Evolutionary conservation across 2,329 filamentous ascomycete species (phyloP).

Genomic region (Trichothecium sympodiale): DNA sequence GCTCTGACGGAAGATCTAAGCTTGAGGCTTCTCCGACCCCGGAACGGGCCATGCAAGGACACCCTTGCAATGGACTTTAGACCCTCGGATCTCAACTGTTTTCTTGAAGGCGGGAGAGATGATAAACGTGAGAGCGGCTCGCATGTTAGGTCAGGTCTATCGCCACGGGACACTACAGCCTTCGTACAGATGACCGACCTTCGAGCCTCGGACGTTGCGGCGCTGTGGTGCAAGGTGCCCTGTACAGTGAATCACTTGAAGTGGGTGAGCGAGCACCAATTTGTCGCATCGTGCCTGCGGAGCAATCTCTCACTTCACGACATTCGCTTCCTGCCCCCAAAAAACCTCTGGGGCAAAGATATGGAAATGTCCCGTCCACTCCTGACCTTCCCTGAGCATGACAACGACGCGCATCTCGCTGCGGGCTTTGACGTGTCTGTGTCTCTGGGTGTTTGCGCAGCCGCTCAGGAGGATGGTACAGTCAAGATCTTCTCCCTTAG

Average conservation of each 20-base stretch:
- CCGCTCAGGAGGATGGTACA: constrained; percentile 38
- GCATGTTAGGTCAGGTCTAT: too few relatives aligned
- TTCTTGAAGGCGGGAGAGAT: not conserved
- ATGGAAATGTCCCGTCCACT: constrained; percentile 22
- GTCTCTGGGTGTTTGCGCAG: constrained; percentile 38
- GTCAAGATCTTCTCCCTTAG: constrained; percentile 38
- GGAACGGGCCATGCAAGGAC: constrained; percentile 1
- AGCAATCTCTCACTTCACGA: constrained; percentile 46
- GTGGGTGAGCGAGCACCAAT: constrained; percentile 34
- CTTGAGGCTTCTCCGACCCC: too few relatives aligned
- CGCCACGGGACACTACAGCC: too few relatives aligned
- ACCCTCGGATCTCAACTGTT: too few relatives aligned
- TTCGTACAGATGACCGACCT: constrained; percentile 28
- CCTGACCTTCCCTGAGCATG: constrained; percentile 36
- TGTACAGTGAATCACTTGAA: constrained; percentile 38
- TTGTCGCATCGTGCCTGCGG: constrained; percentile 41
- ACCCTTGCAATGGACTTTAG: too few relatives aligned
- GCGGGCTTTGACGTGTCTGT: constrained; percentile 19
- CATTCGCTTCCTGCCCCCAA: constrained; percentile 28
- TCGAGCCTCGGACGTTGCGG: constrained; percentile 22
- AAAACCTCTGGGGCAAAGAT: not conserved
- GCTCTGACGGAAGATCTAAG: too few relatives aligned
- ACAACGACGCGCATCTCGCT: constrained; percentile 40
- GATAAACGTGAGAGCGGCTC: too few relatives aligned
- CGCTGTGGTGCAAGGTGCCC: constrained; percentile 21